A percentile compares a stretch with the other conserved stretches of the same genome.
phyloP scores from a whole-genome alignment of 192 early-diverging fungal genomes.

The Lobosporangium transversale region DNA sequence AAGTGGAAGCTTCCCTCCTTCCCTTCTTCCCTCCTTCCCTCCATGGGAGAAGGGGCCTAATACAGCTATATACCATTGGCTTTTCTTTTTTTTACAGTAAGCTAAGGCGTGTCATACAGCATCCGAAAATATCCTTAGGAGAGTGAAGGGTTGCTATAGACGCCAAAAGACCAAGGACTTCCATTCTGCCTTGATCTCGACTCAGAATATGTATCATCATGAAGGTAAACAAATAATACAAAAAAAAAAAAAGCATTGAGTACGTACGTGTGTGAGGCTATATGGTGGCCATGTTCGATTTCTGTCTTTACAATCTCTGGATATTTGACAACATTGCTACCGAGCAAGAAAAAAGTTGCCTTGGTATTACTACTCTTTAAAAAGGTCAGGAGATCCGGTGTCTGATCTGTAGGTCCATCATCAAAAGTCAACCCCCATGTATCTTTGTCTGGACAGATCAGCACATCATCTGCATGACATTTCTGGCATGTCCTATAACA shows the following conservation, averaged over 20 bases:
- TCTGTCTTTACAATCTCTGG: conserved; percentile 26
- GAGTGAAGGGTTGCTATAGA: too few relatives aligned
- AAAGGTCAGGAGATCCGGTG: conserved; percentile 56
- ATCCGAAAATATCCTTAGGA: too few relatives aligned
- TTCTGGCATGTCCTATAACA: conserved; percentile 61
- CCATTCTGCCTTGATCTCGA: too few relatives aligned
- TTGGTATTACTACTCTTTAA: conserved; percentile 59
- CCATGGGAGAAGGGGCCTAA: too few relatives aligned
- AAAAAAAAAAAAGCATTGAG: neutral
- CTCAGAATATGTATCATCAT: too few relatives aligned
- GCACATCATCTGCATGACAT: conserved; percentile 54
- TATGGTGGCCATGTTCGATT: conserved; percentile 21
- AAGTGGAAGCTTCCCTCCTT: too few relatives aligned
- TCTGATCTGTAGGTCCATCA: conserved; percentile 68
- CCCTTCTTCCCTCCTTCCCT: too few relatives aligned
- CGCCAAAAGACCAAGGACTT: too few relatives aligned
- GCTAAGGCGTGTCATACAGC: too few relatives aligned
- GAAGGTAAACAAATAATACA: neutral
- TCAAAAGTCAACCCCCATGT: conserved; percentile 71
- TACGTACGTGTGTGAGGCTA: conserved; percentile 36
- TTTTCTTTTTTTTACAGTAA: too few relatives aligned
- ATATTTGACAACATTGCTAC: conserved; percentile 63
- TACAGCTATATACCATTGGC: too few relatives aligned
- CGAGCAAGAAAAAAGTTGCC: conserved; percentile 73
- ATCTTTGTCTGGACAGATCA: conserved; percentile 50